Percentiles rank a stretch among this genome's conserved stretches.
phyloP scores from a whole-genome alignment of 768 basidiomycete genomes.

The Sistotremastrum niveocremeum region DNA sequence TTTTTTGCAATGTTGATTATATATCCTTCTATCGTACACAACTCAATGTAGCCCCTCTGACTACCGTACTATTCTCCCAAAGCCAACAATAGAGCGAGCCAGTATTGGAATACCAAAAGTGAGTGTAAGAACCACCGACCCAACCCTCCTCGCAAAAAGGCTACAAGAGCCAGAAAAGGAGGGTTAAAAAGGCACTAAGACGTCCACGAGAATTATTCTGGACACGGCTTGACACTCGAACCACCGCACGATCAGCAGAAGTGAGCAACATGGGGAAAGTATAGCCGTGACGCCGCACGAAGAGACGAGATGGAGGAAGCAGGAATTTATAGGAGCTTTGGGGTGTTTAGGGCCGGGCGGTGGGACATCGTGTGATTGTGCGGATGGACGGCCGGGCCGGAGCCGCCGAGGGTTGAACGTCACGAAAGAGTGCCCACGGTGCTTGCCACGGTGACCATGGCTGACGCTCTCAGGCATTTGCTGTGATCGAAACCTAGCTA shows the following conservation, averaged over 20 bases:
- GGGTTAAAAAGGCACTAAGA: conserved; percentile 1
- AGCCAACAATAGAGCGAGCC: no score
- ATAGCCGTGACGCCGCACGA: conserved; percentile 3
- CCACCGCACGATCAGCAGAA: background rate
- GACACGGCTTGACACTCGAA: conserved; percentile 5
- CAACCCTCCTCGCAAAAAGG: background rate
- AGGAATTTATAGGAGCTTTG: no score
- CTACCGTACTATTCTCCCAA: no score
- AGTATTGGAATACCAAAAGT: no score
- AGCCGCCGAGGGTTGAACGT: no score
- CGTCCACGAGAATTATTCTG: conserved; percentile 1
- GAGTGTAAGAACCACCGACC: conserved; percentile 2
- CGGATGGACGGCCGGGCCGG: no score
- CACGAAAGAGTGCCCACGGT: no score
- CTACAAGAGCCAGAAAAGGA: background rate
- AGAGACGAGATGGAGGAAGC: background rate
- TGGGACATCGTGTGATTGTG: no score
- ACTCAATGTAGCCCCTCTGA: background rate
- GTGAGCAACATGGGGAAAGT: conserved; percentile 5
- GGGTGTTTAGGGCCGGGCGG: no score
- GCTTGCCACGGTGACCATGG: no score
- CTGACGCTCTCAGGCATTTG: no score
- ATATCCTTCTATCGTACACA: background rate
- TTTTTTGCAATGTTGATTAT: background rate
- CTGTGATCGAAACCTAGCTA: no score